Evolutionary conservation across 176 grass and related monocot species (phyloP).

Genomic region (Sorghum bicolor): DNA sequence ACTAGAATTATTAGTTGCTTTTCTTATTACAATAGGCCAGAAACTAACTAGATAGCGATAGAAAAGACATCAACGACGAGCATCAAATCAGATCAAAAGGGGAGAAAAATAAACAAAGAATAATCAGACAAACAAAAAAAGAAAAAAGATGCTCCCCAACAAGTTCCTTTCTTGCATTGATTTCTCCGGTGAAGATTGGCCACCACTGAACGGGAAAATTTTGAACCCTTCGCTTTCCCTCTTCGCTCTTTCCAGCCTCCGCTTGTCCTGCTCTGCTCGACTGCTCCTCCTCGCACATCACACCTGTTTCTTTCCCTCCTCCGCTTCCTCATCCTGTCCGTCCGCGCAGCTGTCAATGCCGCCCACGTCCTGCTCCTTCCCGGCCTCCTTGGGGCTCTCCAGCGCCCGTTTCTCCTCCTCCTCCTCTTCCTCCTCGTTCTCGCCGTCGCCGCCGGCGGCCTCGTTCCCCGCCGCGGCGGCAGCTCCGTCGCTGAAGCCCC

Average conservation of each 20-base stretch:
- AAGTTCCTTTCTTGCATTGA: slow-evolving; percentile 4
- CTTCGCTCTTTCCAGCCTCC: neutral
- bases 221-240: slow-evolving; percentile 48
- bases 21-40: neutral
- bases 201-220: slow-evolving; percentile 21
- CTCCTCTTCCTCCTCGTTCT: slow-evolving; percentile 49
- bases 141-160: neutral
- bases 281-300: neutral
- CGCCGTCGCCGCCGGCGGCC: slow-evolving; percentile 18
- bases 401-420: slow-evolving; percentile 83
- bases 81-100: neutral
- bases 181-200: slow-evolving; percentile 3
- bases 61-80: slow-evolving; percentile 19
- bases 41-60: neutral
- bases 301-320: slow-evolving; percentile 39
- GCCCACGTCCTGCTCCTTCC: slow-evolving; percentile 20
- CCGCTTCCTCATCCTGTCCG: slow-evolving; percentile 38
- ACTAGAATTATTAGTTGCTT: neutral
- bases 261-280: neutral
- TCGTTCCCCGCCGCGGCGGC: neutral
- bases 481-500: neutral
- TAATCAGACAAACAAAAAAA: neutral
- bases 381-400: slow-evolving; percentile 68
- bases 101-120: neutral
- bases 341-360: slow-evolving; percentile 28